phyloP scores from a whole-genome alignment of 202 grass and related monocot species.

The Zoysia matrella region DNA sequence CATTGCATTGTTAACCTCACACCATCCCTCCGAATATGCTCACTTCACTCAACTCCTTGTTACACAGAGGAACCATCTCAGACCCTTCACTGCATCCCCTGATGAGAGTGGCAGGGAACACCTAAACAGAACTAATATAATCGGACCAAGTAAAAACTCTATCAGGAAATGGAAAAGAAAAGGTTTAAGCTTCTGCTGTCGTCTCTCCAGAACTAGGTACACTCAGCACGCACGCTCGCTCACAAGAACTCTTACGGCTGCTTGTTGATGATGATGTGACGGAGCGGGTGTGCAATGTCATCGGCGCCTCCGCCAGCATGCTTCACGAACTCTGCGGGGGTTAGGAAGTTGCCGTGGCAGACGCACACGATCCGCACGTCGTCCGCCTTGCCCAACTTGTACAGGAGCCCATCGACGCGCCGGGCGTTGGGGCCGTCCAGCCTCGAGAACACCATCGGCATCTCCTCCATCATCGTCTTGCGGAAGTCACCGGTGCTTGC shows the following conservation, averaged over 20 bases:
- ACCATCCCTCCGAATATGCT: constrained; percentile 38
- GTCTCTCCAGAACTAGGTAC: background rate
- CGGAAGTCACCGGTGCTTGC: constrained; percentile 61
- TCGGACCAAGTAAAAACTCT: constrained; percentile 31
- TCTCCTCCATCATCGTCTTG: constrained; percentile 85
- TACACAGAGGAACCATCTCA: constrained; percentile 42
- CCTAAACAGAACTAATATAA: constrained; percentile 1
- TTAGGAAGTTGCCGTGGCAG: constrained; percentile 94
- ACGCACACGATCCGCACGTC: constrained; percentile 95
- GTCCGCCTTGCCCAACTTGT: constrained; percentile 79
- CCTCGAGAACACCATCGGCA: constrained; percentile 89
- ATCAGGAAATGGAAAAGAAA: constrained; percentile 14
- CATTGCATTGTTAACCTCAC: constrained; percentile 28
- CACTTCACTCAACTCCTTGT: constrained; percentile 22
- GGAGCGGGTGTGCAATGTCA: constrained; percentile 69
- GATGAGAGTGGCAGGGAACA: constrained; percentile 22
- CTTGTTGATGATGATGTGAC: constrained; percentile 74
- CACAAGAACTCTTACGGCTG: constrained; percentile 60
- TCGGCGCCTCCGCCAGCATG: constrained; percentile 81
- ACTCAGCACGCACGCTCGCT: background rate
- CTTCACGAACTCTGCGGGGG: constrained; percentile 82
- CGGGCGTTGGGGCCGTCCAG: constrained; percentile 59
- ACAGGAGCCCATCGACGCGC: constrained; percentile 87
- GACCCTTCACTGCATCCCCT: constrained; percentile 10
- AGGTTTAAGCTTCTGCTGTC: background rate